phyloP scores from a whole-genome alignment of 768 basidiomycete species.

The Candolleomyces eurysporus region DNA sequence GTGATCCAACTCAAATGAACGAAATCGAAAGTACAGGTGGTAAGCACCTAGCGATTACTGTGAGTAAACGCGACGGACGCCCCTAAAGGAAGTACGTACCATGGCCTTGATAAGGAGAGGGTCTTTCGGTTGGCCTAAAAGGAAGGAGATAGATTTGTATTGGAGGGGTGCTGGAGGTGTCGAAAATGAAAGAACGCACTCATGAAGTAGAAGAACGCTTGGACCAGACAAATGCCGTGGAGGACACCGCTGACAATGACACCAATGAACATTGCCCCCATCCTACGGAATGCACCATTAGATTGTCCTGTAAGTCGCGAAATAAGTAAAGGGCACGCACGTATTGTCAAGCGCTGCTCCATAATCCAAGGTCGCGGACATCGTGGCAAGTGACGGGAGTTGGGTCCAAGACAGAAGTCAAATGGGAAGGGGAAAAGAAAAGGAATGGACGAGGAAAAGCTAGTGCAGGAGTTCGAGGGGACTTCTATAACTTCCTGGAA shows the following conservation, averaged over 20 bases:
- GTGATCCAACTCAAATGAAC: slow-evolving; percentile 47
- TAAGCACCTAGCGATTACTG: slow-evolving; percentile 5
- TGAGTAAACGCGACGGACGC: too few species aligned
- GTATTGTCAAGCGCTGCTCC: slow-evolving; percentile 22
- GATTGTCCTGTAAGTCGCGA: background rate
- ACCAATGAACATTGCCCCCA: slow-evolving; percentile 45
- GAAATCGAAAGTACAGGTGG: slow-evolving; percentile 15
- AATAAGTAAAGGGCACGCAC: slow-evolving; percentile 15
- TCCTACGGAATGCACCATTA: slow-evolving; percentile 20
- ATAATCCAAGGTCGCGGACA: background rate
- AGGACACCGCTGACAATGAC: slow-evolving; percentile 35
- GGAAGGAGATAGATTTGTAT: background rate
- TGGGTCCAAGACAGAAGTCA: background rate
- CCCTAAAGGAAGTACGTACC: slow-evolving; percentile 15
- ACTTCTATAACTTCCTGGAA: background rate
- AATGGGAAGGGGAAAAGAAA: background rate
- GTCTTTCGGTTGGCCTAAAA: slow-evolving; percentile 37
- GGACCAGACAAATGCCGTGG: slow-evolving; percentile 45
- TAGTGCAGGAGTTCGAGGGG: too few species aligned
- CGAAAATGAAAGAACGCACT: slow-evolving; percentile 20
- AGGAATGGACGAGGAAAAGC: too few species aligned
- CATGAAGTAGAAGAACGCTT: slow-evolving; percentile 47
- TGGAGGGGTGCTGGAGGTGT: background rate
- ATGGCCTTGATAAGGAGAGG: slow-evolving; percentile 39
- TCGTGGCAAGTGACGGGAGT: background rate